A percentile compares a stretch with the other conserved stretches of the same genome.
These are phyloP conservation scores for Xenoacremonium recifei DNA, from an alignment of 2,329 filamentous ascomycete genomes.

Conservation along the genomic window DNA sequence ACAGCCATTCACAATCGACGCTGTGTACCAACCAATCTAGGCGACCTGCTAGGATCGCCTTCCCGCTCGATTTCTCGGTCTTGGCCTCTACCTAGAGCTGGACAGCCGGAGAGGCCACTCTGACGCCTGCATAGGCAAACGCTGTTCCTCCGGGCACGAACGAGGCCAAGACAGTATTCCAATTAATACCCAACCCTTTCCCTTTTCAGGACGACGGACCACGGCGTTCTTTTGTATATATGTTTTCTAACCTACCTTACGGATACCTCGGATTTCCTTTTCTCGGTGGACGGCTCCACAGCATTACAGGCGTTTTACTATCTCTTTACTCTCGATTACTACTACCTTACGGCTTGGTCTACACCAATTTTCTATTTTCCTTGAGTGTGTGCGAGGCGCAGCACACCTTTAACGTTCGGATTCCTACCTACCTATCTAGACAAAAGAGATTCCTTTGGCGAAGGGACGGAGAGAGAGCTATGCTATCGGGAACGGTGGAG, in stretches of 20 bases:
- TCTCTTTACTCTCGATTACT: conserved; percentile 7
- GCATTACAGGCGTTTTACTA: conserved; percentile 29
- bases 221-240: conserved; percentile 26
- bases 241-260: conserved; percentile 22
- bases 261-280: conserved; percentile 26
- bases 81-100: too few relatives aligned
- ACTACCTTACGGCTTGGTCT: conserved; percentile 12
- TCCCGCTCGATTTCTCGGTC: too few relatives aligned
- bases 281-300: conserved; percentile 20
- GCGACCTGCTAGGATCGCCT: too few relatives aligned
- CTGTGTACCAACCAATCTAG: too few relatives aligned
- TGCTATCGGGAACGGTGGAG: conserved; percentile 10
- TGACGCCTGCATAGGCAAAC: too few relatives aligned
- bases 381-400: conserved; percentile 14
- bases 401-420: too few relatives aligned
- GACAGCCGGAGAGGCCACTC: too few relatives aligned
- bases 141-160: too few relatives aligned
- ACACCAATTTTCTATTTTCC: conserved; percentile 9
- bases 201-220: conserved; percentile 15
- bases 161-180: too few relatives aligned
- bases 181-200: conserved; percentile 25
- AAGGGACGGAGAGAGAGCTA: conserved; percentile 16
- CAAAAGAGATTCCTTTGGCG: conserved; percentile 23
- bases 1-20: too few relatives aligned
- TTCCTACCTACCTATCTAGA: too few relatives aligned